Evolutionary conservation across 1,284 basidiomycete species (phyloP), one percentile per base, ranked within the genome.

Genomic region (Pyrrhoderma noxium): DNA sequence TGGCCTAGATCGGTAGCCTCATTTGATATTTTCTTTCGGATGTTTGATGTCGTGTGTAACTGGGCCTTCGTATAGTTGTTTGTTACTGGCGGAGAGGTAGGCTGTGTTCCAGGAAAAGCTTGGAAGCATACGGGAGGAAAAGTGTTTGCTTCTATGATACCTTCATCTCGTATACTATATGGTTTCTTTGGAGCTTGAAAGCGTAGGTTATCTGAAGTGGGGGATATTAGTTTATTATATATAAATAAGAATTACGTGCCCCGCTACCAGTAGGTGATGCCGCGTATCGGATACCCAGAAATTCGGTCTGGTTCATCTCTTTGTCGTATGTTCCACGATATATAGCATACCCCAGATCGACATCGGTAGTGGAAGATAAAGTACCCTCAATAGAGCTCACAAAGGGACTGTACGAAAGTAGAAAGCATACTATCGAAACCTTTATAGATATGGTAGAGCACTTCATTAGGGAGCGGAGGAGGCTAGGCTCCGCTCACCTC

Each of bases 121-220:
- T 18, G 31, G 2, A 40, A 34, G 16, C 39, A 41, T 27, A 2
- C 45, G 25, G 43, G 31, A 5, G 43, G 43, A 27, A 44, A 38
- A 1, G 44, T 40, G 23, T 46, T 31, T 8, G 50, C 50, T n/a
- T n/a, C n/a, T n/a, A n/a, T n/a, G n/a, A 4, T 35, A 40, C 31
- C 44, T 45, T 14, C 42, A 22, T 2, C 16, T 34, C 21, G 25
- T 1, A 60, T 55, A 3, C 51, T 49, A 0, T 57, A 35, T 2
- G 72, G 71, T 2, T 58, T 35, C 31, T 60, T 60, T 3, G 70
- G 66, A 11, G 63, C 63, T 45, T 61, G 61, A 59, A 65, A 72
- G 14, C 71, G 62, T n/a, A 69, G 59, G 25, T 55, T 45, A 38
- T 59, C 65, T 66, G n/a, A 16, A n/a, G n/a, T n/a, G n/a, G n/a